Evolutionary conservation across 202 grass and related monocot species (phyloP), one percentile per base, ranked within the genome.

Genomic region (Panicum hallii): DNA sequence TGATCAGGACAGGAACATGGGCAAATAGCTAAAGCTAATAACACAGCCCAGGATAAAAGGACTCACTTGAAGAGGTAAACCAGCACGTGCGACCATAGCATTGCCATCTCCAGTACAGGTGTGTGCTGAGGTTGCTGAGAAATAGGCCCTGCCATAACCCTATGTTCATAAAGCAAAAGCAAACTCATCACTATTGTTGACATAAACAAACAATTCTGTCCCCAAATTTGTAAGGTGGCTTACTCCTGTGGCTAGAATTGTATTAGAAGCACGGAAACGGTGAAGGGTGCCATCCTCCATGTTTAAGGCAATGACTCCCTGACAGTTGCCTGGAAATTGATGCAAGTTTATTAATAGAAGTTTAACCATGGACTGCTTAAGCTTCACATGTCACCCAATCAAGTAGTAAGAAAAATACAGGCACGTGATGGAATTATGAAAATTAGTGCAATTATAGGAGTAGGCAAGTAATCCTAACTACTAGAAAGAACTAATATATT

Each of bases 271-370:
- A 83, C 81, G 68, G 69, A 94, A 94, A 30, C 92, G 89, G 80
- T 94, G 92, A 91, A 94, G 89, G 49, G 92, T 94, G 49, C 89
- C 89, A 77, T 94, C 92, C 70, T 94, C 92, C 92, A 94, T 94
- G 81, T 94, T 94, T 47, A 94, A 86, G 46, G 92, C 92, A 89
- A 94, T 91, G 45, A 94, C 82, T n/a, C 92, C 92, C 48, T 89
- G 89, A 40, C 92, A 94, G 6, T 65, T 72, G 8, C 89, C 92
- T 94, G 70, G 41, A 68, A 34, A 89, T 75, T 32, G 26, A 53
- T 71, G 41, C 26, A 14, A 11, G 26, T 75, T 57, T 45, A 82
- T 56, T 9, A 48, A 63, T 16, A 77, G 17, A 28, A 80, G 38
- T 63, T 22, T 23, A 55, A 48, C 28, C 34, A 82, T 71, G 26